phyloP scores from a whole-genome alignment of 2,329 filamentous ascomycete species.

The Paecilomyces niveus region DNA sequence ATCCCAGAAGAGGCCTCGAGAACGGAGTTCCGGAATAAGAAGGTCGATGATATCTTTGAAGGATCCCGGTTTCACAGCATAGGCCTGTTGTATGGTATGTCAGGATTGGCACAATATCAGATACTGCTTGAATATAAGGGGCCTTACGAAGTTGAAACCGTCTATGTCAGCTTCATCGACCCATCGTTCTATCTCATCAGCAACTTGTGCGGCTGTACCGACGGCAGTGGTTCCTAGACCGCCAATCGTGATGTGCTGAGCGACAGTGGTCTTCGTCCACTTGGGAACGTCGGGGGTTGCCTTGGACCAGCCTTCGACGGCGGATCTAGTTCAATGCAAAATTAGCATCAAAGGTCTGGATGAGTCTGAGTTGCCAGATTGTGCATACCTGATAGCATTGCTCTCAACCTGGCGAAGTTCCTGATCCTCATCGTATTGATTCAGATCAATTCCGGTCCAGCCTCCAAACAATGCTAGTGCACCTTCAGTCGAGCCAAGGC shows the following conservation, averaged over 20 bases:
- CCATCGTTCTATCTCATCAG: conserved; percentile 62
- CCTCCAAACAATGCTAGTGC: conserved; percentile 65
- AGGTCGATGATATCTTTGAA: conserved; percentile 63
- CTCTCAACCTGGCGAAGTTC: conserved; percentile 56
- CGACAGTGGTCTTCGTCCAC: conserved; percentile 67
- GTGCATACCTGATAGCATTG: conserved; percentile 48
- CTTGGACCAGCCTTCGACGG: conserved; percentile 45
- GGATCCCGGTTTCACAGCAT: conserved; percentile 59
- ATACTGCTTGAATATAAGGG: background rate
- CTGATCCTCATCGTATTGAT: conserved; percentile 55
- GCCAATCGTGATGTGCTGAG: conserved; percentile 60
- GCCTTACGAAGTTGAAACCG: conserved; percentile 64
- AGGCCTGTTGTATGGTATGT: conserved; percentile 37
- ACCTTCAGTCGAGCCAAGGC: conserved; percentile 58
- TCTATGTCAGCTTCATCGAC: conserved; percentile 63
- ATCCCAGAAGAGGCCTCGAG: conserved; percentile 42
- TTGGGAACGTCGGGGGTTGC: conserved; percentile 54
- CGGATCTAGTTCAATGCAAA: conserved; percentile 28
- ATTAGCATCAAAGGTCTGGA: conserved; percentile 2
- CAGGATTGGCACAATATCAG: conserved; percentile 14
- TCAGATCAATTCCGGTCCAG: conserved; percentile 64
- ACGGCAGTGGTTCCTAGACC: conserved; percentile 60
- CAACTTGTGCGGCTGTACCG: conserved; percentile 58
- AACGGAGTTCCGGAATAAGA: conserved; percentile 56
- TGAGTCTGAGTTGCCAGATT: background rate